Percentiles rank a stretch among this genome's conserved stretches.
Conservation (phyloP, 1,139 yeast genomes). For the Geotrichum carabidarum region DNA sequence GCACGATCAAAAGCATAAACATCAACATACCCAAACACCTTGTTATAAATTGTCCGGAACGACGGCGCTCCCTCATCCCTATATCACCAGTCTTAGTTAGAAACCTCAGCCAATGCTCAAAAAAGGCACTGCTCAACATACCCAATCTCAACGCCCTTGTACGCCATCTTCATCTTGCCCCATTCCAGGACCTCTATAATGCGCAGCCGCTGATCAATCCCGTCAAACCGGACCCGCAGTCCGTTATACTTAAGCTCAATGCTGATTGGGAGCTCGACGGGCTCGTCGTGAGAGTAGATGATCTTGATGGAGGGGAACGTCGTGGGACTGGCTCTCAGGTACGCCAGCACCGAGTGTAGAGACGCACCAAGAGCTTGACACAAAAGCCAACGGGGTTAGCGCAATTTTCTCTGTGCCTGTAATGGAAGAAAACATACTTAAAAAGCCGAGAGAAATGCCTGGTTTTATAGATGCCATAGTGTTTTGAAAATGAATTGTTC, state of each 20-base stretch:
- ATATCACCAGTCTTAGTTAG: not conserved
- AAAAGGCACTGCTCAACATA: not conserved
- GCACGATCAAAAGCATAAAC: not conserved
- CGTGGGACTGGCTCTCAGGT: conserved; percentile 25
- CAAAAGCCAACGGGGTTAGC: not conserved
- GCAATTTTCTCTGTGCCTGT: not conserved
- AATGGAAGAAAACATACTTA: conserved; percentile 3
- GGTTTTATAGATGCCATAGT: conserved; percentile 17
- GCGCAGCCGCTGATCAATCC: conserved; percentile 27
- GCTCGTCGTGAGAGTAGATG: conserved; percentile 24
- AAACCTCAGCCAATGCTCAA: not conserved
- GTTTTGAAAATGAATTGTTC: not conserved
- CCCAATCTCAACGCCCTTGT: conserved; percentile 31
- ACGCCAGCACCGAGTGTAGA: conserved; percentile 24
- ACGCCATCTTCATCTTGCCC: conserved; percentile 26
- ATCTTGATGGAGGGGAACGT: conserved; percentile 29
- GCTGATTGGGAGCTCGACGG: conserved; percentile 24
- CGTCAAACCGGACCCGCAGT: conserved; percentile 31
- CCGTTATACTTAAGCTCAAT: conserved; percentile 29
- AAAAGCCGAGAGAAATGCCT: conserved; percentile 17
- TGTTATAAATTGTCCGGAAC: conserved; percentile 31
- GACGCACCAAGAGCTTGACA: conserved; percentile 30
- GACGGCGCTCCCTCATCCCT: conserved; percentile 7
- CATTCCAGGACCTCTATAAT: conserved; percentile 30
- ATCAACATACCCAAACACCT: conserved; percentile 29